A percentile compares a stretch with the other conserved stretches of the same genome.
phyloP scores from a whole-genome alignment of 805 yeast genomes.

The Zygotorulaspora florentina region DNA sequence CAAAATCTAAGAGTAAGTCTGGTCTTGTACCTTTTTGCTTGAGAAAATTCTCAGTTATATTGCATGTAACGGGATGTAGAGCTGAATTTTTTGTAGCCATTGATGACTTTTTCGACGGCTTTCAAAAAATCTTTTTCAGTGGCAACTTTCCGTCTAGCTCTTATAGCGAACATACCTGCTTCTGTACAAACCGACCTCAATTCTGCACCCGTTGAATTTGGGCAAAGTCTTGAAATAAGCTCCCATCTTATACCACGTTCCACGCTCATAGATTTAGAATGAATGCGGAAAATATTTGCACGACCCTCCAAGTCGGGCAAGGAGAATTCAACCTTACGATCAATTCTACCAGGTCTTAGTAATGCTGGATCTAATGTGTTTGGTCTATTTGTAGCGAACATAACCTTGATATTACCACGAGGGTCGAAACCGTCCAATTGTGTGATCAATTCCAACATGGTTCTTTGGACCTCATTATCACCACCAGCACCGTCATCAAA shows the following conservation, averaged over 20 bases:
- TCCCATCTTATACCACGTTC: conserved; percentile 99
- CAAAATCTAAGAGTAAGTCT: not conserved
- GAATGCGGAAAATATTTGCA: conserved; percentile 95
- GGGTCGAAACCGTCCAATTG: conserved; percentile 99
- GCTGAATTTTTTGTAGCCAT: conserved; percentile 96
- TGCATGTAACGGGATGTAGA: conserved; percentile 98
- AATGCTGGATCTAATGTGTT: conserved; percentile 97
- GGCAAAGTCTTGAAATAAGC: conserved; percentile 92
- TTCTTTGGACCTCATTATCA: conserved; percentile 97
- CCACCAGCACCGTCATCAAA: conserved; percentile 99
- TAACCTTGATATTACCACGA: conserved; percentile 96
- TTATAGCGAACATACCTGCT: conserved; percentile 99
- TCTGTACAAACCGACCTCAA: conserved; percentile 97
- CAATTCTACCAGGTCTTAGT: conserved; percentile 97
- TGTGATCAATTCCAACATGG: conserved; percentile 96
- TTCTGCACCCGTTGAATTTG: conserved; percentile 98
- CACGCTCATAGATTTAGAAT: conserved; percentile 95
- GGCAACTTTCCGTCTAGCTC: conserved; percentile 97
- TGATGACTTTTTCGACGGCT: conserved; percentile 97
- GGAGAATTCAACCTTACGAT: conserved; percentile 95
- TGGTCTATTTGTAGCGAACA: conserved; percentile 99
- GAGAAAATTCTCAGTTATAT: conserved; percentile 56
- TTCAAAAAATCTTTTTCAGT: conserved; percentile 96
- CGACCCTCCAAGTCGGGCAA: conserved; percentile 97
- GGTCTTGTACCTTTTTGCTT: not conserved